Conservation (phyloP, 1,284 basidiomycete species). For the Wallemia mellicola region DNA sequence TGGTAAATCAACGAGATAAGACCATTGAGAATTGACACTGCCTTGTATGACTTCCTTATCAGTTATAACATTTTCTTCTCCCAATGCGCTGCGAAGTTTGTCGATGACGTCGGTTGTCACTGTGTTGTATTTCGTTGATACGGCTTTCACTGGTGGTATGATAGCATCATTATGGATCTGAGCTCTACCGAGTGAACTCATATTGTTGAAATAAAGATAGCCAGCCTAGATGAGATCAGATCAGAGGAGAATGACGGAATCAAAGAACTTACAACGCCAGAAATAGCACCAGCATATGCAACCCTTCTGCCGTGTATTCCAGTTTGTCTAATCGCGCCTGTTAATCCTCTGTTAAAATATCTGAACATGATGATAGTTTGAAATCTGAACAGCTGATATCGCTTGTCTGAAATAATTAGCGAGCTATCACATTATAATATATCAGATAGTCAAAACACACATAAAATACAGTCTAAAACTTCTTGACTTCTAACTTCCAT, state of each 20-base stretch:
- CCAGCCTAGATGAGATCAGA: background rate
- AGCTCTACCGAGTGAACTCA: background rate
- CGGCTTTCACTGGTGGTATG: background rate
- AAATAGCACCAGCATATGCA: background rate
- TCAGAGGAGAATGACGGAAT: background rate
- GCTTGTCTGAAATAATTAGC: no score
- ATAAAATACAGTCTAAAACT: no score
- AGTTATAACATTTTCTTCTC: background rate
- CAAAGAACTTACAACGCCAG: background rate
- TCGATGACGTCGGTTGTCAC: background rate
- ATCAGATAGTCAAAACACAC: no score
- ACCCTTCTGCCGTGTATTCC: background rate
- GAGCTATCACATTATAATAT: no score
- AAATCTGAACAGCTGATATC: background rate
- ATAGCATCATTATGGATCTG: background rate
- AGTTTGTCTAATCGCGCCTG: background rate
- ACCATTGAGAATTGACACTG: background rate
- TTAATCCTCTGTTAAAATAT: background rate
- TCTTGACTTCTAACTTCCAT: no score
- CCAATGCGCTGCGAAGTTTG: background rate
- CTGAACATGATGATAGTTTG: background rate
- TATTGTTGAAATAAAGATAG: background rate
- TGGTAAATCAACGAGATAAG: background rate
- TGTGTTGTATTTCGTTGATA: background rate
- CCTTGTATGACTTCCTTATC: background rate